Conservation (phyloP, 768 basidiomycete species). For the Suillus tomentosus region DNA sequence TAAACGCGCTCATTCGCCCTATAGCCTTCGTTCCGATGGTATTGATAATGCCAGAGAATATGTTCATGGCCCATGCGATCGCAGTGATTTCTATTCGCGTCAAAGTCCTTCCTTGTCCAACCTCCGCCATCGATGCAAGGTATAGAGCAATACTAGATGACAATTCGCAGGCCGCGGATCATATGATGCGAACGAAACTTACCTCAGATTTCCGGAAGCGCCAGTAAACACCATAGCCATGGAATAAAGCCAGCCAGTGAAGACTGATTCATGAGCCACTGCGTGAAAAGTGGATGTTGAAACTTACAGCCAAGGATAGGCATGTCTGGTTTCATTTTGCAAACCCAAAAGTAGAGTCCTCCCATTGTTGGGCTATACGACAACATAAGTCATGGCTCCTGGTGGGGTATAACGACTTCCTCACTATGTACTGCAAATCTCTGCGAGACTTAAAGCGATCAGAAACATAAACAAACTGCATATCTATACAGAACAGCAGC, state of each 20-base stretch:
- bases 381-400: neutral
- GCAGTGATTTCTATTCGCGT: conserved; percentile 51
- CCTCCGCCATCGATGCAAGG: conserved; percentile 53
- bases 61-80: conserved; percentile 60
- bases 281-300: neutral
- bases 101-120: conserved; percentile 46
- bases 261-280: conserved; percentile 21
- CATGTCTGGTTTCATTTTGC: conserved; percentile 56
- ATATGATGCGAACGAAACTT: neutral
- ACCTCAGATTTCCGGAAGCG: conserved; percentile 59
- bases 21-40: conserved; percentile 61
- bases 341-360: conserved; percentile 65
- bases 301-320: conserved; percentile 56
- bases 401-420: conserved; percentile 15
- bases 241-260: conserved; percentile 62
- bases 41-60: conserved; percentile 55
- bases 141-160: conserved; percentile 49
- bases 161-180: neutral
- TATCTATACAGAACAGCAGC: conserved; percentile 33
- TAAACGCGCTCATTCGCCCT: conserved; percentile 54
- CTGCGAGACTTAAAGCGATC: conserved; percentile 56
- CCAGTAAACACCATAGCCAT: conserved; percentile 62
- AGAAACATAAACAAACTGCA: conserved; percentile 62
- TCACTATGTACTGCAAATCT: conserved; percentile 61
- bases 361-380: conserved; percentile 52